Base-by-base conservation (phyloP, 2,329 filamentous ascomycete species). In the Hysterium pulicare region DNA sequence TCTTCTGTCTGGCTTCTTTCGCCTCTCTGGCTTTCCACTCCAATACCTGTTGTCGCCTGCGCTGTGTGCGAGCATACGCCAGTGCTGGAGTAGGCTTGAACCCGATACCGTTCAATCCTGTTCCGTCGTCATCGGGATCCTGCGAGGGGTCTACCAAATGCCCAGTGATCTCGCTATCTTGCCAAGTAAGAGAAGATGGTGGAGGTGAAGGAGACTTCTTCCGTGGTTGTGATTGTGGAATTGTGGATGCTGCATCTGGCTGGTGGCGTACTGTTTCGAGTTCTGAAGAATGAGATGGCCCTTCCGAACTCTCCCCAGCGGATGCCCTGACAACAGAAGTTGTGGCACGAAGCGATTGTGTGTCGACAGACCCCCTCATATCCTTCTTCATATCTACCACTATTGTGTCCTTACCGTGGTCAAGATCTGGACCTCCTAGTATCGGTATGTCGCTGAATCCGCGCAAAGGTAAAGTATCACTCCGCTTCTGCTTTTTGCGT, bases 21-120 rank as follows among this genome's bases (percentile, higher is more conserved):
- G 77, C 75, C 57, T 83, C 79, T 30, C 81, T 68, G 31, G 67
- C 71, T 53, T 74, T 77, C 77, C 79, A 83, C 40, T 82, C 78
- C 22, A 70, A 66, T 31, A 84, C 64, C 57, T 83, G 81, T 59
- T 76, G 75, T 57, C 75, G 73, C 43, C 81, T 70, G 54, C 71
- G 75, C 58, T 79, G 75, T 32, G 73, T 71, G 36, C 80, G 66
- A 13, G 73, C 73, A 64, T 77, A 76, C 1, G 78, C 79, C 22
- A 80, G 73, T 31, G 78, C 76, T 13, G 79, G 72, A 2, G 79
- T 83, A 3, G 81, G 80, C 45, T 73, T 74, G 60, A 83, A 84
- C 0, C 81, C 81, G 42, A 84, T 73, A 2, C 81, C 81, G 52
- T 84, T 83, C 48, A 83, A 75, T 4, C 81, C 81, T 41, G 78